phyloP scores from a whole-genome alignment of 2,329 filamentous ascomycete species.

The Fusarium longipes region DNA sequence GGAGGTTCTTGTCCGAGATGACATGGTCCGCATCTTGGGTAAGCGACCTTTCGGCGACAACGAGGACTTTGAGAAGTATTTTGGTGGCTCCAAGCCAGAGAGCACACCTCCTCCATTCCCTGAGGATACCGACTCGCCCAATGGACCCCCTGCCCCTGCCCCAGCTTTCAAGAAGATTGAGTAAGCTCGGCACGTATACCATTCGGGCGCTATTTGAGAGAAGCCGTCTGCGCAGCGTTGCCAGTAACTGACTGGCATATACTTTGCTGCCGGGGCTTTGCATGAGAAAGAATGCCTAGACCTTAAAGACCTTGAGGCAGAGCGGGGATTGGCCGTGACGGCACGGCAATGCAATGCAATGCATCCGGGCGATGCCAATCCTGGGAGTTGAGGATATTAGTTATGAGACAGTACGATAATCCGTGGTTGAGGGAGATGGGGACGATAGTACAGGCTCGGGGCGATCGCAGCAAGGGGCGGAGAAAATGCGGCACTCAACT shows the following conservation, averaged over 20 bases:
- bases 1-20: slow-evolving; percentile 90
- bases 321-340: slow-evolving; percentile 39
- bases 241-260: neutral
- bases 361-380: slow-evolving; percentile 8
- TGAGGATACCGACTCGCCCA: slow-evolving; percentile 56
- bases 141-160: slow-evolving; percentile 51
- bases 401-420: slow-evolving; percentile 10
- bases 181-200: slow-evolving; percentile 25
- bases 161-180: slow-evolving; percentile 53
- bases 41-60: slow-evolving; percentile 83
- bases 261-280: neutral
- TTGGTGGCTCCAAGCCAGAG: slow-evolving; percentile 70
- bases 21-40: slow-evolving; percentile 89
- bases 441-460: slow-evolving; percentile 13
- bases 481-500: slow-evolving; percentile 46
- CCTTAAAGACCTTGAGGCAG: slow-evolving; percentile 39
- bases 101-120: slow-evolving; percentile 69
- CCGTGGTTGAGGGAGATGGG: slow-evolving; percentile 1
- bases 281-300: slow-evolving; percentile 34
- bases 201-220: slow-evolving; percentile 5
- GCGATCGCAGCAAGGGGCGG: slow-evolving; percentile 29
- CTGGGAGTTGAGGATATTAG: slow-evolving; percentile 2
- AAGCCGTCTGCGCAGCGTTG: neutral
- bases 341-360: slow-evolving; percentile 6
- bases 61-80: slow-evolving; percentile 95